Evolutionary conservation across 2,329 filamentous ascomycete genomes (phyloP), one percentile per base, ranked within the genome.

Genomic region (Pleoardoris graminearum): DNA sequence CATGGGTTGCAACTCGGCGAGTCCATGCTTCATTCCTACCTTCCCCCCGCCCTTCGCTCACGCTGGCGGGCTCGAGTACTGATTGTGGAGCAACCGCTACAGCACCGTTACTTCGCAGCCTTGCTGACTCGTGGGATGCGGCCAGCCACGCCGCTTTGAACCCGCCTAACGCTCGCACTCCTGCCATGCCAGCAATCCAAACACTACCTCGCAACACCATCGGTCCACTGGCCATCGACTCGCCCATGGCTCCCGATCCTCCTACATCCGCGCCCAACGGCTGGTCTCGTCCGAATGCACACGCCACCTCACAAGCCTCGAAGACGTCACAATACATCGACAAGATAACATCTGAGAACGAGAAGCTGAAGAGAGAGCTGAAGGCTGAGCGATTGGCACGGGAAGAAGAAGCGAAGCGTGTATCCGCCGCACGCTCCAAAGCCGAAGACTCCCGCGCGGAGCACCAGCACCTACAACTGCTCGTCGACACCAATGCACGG

Each of bases 271-370:
- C 57, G 32, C 51, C 59, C 44, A 57, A 65, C 16, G 50, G 62
- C 38, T 71, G 69, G 66, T 58, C 59, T 22, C 66, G 66, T 17
- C 58, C 64, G 29, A 66, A 64, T 46, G 51, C 62, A 8, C 62
- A 61, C 25, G 56, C 57, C 54, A 58, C 67, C 8, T 63, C 63
- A 8, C 53, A 53, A 23, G 67, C 68, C 50, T 68, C 67, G 14
- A 73, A 73, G 46, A 72, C 70, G 1, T 71, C 67, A 4, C 70
- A 73, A 30, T 72, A 71, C 57, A 93, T 94, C 71, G 90, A 94
- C 74, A 85, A 85, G 66, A 81, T 94, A 48, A 89, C 91, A 67
- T 86, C 86, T 48, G 89, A 93, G 68, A 91, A 91, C 61, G 89
- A 93, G 66, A 82, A 85, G 35, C 78, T 93, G 39, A 89, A 89